These are phyloP conservation scores for Lyophyllum decastes DNA, from an alignment of 768 basidiomycete species.

Conservation along the genomic window DNA sequence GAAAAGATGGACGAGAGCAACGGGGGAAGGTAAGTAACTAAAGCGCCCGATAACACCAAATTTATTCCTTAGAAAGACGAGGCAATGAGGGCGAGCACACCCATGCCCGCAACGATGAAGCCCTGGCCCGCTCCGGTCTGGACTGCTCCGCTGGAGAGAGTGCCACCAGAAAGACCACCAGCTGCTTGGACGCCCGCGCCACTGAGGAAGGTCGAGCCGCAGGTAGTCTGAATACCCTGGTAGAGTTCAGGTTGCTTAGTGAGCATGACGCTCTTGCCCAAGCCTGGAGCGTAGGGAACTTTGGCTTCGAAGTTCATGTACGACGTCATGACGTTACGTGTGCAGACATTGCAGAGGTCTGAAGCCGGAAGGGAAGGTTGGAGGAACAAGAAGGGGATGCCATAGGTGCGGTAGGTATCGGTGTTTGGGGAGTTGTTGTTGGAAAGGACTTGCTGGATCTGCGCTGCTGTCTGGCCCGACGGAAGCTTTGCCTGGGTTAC, in stretches of 20 bases:
- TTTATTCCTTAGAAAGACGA: conserved; percentile 17
- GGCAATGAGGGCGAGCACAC: conserved; percentile 14
- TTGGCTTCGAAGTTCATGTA: conserved; percentile 79
- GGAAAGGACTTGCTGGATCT: conserved; percentile 31
- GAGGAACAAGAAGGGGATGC: conserved; percentile 84
- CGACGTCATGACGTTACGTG: conserved; percentile 68
- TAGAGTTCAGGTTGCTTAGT: conserved; percentile 68
- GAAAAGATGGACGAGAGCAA: conserved; percentile 15
- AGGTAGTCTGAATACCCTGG: conserved; percentile 56
- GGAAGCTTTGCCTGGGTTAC: conserved; percentile 45
- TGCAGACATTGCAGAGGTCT: conserved; percentile 80
- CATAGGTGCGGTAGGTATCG: conserved; percentile 52
- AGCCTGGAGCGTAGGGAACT: conserved; percentile 75
- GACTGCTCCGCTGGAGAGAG: conserved; percentile 26
- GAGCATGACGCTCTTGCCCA: conserved; percentile 65
- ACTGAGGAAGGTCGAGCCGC: conserved; percentile 71
- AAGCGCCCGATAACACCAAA: conserved; percentile 11
- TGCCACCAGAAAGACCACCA: conserved; percentile 50
- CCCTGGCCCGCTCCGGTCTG: conserved; percentile 23
- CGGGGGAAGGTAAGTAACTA: conserved; percentile 9
- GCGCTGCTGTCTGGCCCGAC: conserved; percentile 22
- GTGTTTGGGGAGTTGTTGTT: conserved; percentile 52
- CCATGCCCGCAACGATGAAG: conserved; percentile 17
- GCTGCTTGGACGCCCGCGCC: conserved; percentile 65
- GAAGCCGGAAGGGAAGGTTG: conserved; percentile 45